Percentiles rank a stretch among this genome's conserved stretches.
Evolutionary conservation across 1,284 basidiomycete species (phyloP).

Genomic region (Ustilago xerochloae): DNA sequence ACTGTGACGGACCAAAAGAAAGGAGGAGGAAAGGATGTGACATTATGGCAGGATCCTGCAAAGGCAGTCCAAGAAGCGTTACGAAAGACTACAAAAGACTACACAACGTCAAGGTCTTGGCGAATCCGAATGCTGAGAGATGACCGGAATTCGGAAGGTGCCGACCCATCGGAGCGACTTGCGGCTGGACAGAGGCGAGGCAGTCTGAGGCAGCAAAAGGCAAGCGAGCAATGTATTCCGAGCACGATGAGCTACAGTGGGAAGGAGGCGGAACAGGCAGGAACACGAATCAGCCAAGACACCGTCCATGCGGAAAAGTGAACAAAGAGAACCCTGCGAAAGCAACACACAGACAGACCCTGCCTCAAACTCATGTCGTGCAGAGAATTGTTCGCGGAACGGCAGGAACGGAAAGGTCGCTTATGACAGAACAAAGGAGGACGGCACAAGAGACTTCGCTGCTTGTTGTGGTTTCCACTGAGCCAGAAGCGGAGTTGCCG

Average conservation of each 20-base stretch:
- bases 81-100: not conserved
- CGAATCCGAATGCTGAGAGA: not conserved
- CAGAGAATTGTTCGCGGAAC: not conserved
- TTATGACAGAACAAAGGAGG: not conserved
- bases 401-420: not conserved
- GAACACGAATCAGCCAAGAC: conserved; percentile 1
- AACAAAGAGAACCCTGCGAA: not conserved
- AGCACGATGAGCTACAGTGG: not conserved
- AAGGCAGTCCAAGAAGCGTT: not conserved
- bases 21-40: not conserved
- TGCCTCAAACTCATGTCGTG: not conserved
- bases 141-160: conserved; percentile 8
- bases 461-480: too few relatives aligned
- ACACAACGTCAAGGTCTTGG: conserved; percentile 9
- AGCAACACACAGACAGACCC: not conserved
- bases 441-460: conserved; percentile 9
- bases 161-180: not conserved
- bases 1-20: not conserved
- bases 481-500: not conserved
- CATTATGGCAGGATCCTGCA: not conserved
- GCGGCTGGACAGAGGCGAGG: not conserved
- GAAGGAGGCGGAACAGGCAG: not conserved
- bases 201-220: not conserved
- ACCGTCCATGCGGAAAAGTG: not conserved
- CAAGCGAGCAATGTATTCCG: not conserved